Percentiles rank a stretch among this genome's conserved stretches.
phyloP scores from a whole-genome alignment of 495 filamentous ascomycete genomes.

The Diplogelasinospora grovesii region DNA sequence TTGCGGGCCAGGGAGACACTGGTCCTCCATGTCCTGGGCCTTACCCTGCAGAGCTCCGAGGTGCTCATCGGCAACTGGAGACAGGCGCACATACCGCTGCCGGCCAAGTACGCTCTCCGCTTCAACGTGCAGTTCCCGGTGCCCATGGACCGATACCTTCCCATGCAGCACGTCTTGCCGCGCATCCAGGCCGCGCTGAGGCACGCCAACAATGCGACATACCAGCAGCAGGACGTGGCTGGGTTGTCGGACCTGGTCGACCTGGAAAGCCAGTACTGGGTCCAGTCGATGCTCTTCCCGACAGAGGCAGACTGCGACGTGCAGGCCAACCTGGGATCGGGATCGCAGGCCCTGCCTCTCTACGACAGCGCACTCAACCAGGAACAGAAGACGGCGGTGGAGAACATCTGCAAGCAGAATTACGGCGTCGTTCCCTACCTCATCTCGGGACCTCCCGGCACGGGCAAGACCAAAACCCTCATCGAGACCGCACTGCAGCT shows the following conservation, averaged over 20 bases:
- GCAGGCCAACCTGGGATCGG: conserved; percentile 33
- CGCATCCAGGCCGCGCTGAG: conserved; percentile 16
- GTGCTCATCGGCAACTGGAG: background rate
- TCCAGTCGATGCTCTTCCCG: conserved; percentile 47
- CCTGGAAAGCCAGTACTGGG: conserved; percentile 23
- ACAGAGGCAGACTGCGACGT: conserved; percentile 29
- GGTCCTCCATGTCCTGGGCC: conserved; percentile 9
- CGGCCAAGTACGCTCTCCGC: conserved; percentile 1
- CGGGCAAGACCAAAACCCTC: conserved; percentile 51
- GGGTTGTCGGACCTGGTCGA: background rate
- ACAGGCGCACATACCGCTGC: conserved; percentile 1
- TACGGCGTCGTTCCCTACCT: conserved; percentile 47
- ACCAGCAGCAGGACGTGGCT: background rate
- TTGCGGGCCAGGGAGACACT: conserved; percentile 13
- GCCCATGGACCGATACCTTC: conserved; percentile 12
- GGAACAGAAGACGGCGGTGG: conserved; percentile 45
- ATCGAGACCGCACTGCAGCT: conserved; percentile 42
- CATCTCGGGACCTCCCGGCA: conserved; percentile 49
- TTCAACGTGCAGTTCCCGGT: conserved; percentile 23
- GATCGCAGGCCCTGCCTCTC: conserved; percentile 21
- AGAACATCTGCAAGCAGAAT: conserved; percentile 34
- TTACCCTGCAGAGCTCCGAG: conserved; percentile 5
- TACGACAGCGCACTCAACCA: conserved; percentile 43
- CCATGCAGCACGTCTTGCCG: conserved; percentile 16
- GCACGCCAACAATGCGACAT: conserved; percentile 5